These are phyloP conservation scores for Uncinocarpus reesii DNA, from an alignment of 2,329 filamentous ascomycete genomes.

Conservation along the genomic window DNA sequence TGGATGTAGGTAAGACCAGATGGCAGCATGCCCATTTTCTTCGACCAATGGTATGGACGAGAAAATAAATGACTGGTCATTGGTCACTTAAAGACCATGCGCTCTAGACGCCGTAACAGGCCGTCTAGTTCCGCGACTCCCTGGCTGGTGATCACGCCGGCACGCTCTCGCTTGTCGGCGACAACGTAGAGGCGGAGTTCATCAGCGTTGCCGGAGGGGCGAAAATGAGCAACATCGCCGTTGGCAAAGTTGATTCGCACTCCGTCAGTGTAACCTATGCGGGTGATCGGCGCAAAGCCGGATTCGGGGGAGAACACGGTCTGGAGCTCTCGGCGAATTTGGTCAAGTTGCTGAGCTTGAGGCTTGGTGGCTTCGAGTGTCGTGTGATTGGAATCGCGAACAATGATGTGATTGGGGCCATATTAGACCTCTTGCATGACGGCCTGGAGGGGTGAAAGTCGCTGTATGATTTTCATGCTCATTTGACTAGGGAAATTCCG, in stretches of 20 bases:
- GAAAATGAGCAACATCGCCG: not conserved
- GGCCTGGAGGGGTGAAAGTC: not conserved
- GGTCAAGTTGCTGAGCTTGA: not conserved
- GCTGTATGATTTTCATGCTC: not conserved
- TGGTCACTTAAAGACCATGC: not conserved
- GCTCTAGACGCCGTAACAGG: not conserved
- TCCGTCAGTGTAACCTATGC: not conserved
- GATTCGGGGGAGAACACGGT: not conserved
- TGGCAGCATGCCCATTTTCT: no score
- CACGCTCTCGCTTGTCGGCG: not conserved
- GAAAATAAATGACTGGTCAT: no score
- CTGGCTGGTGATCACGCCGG: not conserved
- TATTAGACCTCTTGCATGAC: not conserved
- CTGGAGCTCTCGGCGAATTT: not conserved
- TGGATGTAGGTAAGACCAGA: no score
- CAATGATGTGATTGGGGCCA: not conserved
- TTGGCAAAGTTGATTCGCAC: not conserved
- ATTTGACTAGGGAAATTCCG: not conserved
- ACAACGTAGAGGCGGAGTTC: not conserved
- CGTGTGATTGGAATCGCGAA: not conserved
- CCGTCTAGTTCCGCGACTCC: not conserved
- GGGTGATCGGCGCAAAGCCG: not conserved
- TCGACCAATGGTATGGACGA: no score
- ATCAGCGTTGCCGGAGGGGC: not conserved
- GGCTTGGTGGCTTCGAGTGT: not conserved